phyloP scores from a whole-genome alignment of 805 yeast species.

The Ogataea trehalophila region DNA sequence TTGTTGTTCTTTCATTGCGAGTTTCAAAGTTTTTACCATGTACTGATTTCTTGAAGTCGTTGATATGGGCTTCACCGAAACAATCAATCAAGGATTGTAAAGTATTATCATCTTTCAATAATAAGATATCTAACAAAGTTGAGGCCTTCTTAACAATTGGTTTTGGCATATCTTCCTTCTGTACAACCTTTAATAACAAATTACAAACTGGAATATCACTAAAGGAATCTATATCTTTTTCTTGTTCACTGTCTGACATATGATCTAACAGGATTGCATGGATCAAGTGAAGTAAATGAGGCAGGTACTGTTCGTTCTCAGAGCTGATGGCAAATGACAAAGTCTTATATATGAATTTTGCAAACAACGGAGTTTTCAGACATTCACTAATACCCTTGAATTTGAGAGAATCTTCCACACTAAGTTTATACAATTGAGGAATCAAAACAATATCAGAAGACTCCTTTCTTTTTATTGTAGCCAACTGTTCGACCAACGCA shows the following conservation, averaged over 20 bases:
- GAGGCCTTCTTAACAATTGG: constrained; percentile 52
- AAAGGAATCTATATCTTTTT: too few species aligned
- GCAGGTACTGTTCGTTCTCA: constrained; percentile 49
- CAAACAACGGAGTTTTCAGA: constrained; percentile 48
- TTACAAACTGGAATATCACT: constrained; percentile 54
- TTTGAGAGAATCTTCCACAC: constrained; percentile 13
- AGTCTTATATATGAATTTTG: constrained; percentile 53
- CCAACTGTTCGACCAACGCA: constrained; percentile 39
- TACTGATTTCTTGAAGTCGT: constrained; percentile 44
- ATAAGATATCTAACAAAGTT: constrained; percentile 44
- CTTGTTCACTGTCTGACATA: too few species aligned
- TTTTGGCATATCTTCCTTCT: constrained; percentile 44
- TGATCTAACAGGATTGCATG: constrained; percentile 58
- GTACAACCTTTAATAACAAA: constrained; percentile 46
- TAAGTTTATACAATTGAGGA: constrained; percentile 38
- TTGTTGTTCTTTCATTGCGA: constrained; percentile 48
- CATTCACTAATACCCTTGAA: constrained; percentile 45
- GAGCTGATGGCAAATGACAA: constrained; percentile 47
- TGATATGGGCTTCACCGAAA: constrained; percentile 53
- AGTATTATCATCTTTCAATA: constrained; percentile 44
- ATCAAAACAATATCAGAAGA: constrained; percentile 41
- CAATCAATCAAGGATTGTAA: constrained; percentile 47
- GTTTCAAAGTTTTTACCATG: constrained; percentile 42
- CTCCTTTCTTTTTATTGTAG: constrained; percentile 33
- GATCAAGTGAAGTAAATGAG: constrained; percentile 59